Evolutionary conservation across 768 basidiomycete species (phyloP).

Genomic region (Sarcodon aspratus): DNA sequence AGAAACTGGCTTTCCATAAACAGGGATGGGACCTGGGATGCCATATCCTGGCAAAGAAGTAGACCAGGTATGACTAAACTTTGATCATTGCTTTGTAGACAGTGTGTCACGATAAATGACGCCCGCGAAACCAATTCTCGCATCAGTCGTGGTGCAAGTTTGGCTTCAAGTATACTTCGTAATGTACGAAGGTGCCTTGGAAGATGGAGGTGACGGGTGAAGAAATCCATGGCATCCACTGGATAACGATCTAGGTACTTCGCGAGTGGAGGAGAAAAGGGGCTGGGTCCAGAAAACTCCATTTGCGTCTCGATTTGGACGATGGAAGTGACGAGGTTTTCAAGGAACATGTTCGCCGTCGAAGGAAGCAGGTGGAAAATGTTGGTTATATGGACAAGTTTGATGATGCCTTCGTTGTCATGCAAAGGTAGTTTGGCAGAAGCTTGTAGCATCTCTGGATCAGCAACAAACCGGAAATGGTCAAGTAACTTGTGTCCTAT

Average conservation of each 20-base stretch:
- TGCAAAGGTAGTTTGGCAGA: slow-evolving; percentile 71
- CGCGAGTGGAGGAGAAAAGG: slow-evolving; percentile 88
- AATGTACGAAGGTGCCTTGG: slow-evolving; percentile 75
- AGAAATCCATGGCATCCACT: slow-evolving; percentile 73
- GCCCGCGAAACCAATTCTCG: slow-evolving; percentile 57
- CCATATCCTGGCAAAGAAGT: slow-evolving; percentile 67
- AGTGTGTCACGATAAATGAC: slow-evolving; percentile 36
- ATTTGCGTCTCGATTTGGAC: slow-evolving; percentile 89
- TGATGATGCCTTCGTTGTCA: slow-evolving; percentile 86
- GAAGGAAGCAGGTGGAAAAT: slow-evolving; percentile 95
- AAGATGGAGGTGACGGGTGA: slow-evolving; percentile 68
- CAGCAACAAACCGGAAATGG: slow-evolving; percentile 88
- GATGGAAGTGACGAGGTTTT: slow-evolving; percentile 75
- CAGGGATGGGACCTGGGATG: slow-evolving; percentile 58
- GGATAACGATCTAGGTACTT: slow-evolving; percentile 90
- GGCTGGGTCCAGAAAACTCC: slow-evolving; percentile 81
- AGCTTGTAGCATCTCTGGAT: slow-evolving; percentile 72
- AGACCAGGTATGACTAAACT: slow-evolving; percentile 57
- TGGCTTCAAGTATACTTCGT: slow-evolving; percentile 71
- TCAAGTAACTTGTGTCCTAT: slow-evolving; percentile 96
- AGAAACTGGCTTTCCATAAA: slow-evolving; percentile 54
- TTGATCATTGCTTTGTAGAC: slow-evolving; percentile 38
- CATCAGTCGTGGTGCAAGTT: slow-evolving; percentile 64
- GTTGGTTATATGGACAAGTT: slow-evolving; percentile 90
- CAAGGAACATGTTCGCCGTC: slow-evolving; percentile 85